These are phyloP conservation scores for Agaricus sinodeliciosus DNA, from an alignment of 768 basidiomycete genomes.

Conservation along the genomic window DNA sequence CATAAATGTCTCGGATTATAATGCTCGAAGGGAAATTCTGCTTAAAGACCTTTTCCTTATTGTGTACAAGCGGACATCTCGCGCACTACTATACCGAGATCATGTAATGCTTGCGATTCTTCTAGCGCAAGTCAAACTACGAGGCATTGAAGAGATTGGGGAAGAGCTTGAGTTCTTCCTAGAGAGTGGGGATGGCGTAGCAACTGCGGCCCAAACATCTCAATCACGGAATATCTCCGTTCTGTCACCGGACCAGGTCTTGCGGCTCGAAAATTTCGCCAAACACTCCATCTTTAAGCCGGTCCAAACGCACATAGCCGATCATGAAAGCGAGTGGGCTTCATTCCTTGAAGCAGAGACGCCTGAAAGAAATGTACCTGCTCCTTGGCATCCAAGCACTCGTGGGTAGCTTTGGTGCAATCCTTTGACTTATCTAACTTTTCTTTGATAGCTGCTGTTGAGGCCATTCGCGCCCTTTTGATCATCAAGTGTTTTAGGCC, in stretches of 20 bases:
- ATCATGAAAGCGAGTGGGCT: conserved; percentile 62
- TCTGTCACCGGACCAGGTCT: conserved; percentile 60
- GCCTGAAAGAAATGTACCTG: conserved; percentile 69
- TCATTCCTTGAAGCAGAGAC: conserved; percentile 58
- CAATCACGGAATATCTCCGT: conserved; percentile 35
- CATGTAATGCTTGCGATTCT: conserved; percentile 87
- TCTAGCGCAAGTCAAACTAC: conserved; percentile 83
- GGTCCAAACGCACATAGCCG: conserved; percentile 55
- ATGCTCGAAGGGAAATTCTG: conserved; percentile 69
- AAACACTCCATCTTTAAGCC: conserved; percentile 74
- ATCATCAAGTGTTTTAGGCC: conserved; percentile 90
- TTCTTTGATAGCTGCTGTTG: conserved; percentile 48
- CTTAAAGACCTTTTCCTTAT: conserved; percentile 85
- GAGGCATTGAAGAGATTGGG: conserved; percentile 68
- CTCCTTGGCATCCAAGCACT: conserved; percentile 70
- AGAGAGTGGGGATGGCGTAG: conserved; percentile 71
- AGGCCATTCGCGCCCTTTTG: conserved; percentile 69
- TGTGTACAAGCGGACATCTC: conserved; percentile 83
- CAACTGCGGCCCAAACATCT: conserved; percentile 28
- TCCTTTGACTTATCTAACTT: not conserved
- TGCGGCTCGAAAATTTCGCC: conserved; percentile 64
- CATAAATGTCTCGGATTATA: conserved; percentile 67
- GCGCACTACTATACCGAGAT: conserved; percentile 85
- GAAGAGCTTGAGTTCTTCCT: conserved; percentile 92
- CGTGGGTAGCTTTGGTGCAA: conserved; percentile 42